Evolutionary conservation across 129 eudicot genomes (phyloP), one percentile per base, ranked within the genome.

Genomic region (Escallonia herrerae): DNA sequence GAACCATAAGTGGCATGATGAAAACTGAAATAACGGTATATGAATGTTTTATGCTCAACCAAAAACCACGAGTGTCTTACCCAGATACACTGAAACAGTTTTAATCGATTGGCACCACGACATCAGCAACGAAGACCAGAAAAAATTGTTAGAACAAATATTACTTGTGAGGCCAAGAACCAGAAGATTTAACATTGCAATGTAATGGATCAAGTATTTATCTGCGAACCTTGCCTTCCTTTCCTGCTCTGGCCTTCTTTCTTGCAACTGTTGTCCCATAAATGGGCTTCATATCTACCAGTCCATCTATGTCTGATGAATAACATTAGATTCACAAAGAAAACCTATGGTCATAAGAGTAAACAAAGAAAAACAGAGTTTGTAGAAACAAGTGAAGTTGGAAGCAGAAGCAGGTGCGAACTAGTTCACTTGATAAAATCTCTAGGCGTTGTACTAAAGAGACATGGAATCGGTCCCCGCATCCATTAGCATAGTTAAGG

Each of bases 201-300:
- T 74, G 60, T 57, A 65, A 56, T 44, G 62, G 52, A 38, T 22
- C 38, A 64, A 49, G 39, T 63, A 12, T 49, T 76, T 22, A 22
- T 22, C 1, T 22, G 33, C 79, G 58, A 69, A 84, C 95, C 97
- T 84, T 87, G 97, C 60, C 94, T 91, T 67, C 97, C 97, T 80
- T 91, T 91, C 72, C 95, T 80, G 22, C 81, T 91, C 49, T 87
- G 95, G 56, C 95, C 97, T 80, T 90, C 97, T 78, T 90, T 90
- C 79, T 81, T 90, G 76, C 95, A 90, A 76, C 95, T 87, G 45
- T 90, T 90, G 67, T 90, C 97, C 95, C 95, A 90, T 42, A 90
- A 68, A 84, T 90, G 97, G 11, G 97, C 97, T 76, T 90, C 97
- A 76, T 86, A 90, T 75, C 97, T 81, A 46, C 97, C 97, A 4